Evolutionary conservation across 495 filamentous ascomycete species (phyloP).

Genomic region (Hypoxylon fuscum): DNA sequence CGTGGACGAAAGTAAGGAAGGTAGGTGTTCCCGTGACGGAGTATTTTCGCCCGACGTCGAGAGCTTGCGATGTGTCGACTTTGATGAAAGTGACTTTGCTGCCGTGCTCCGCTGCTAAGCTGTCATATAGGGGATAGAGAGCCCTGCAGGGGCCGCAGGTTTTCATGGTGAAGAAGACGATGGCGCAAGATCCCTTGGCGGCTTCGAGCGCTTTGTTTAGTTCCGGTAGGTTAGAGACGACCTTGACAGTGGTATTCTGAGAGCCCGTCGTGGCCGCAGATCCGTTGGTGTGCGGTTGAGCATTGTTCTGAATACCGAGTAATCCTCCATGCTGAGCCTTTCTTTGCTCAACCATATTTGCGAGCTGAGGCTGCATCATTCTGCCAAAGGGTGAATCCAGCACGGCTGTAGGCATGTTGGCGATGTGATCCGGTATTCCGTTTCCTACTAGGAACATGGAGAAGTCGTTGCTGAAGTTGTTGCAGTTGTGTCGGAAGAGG

Average conservation of each 20-base stretch:
- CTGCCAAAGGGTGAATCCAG: constrained; percentile 90
- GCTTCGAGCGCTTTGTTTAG: constrained; percentile 67
- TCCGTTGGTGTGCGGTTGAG: constrained; percentile 37
- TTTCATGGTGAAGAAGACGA: constrained; percentile 91
- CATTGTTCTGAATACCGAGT: constrained; percentile 57
- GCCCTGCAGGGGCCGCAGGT: constrained; percentile 87
- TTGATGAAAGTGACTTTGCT: constrained; percentile 79
- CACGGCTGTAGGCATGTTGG: constrained; percentile 85
- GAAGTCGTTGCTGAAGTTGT: constrained; percentile 97
- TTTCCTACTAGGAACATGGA: constrained; percentile 89
- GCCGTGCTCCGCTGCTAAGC: constrained; percentile 79
- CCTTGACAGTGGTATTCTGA: constrained; percentile 46
- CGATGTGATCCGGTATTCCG: constrained; percentile 87
- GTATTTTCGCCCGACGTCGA: constrained; percentile 73
- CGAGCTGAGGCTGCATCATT: constrained; percentile 86
- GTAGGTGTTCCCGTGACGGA: constrained; percentile 82
- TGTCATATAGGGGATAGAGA: constrained; percentile 84
- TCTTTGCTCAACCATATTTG: constrained; percentile 73
- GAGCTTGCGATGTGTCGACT: constrained; percentile 75
- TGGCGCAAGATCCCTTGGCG: constrained; percentile 72
- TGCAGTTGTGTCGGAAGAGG: constrained; percentile 88
- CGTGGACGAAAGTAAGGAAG: constrained; percentile 86
- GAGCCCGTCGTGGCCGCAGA: constrained; percentile 41
- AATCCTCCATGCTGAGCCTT: constrained; percentile 63
- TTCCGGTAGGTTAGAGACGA: constrained; percentile 57